These are phyloP conservation scores for Eucalyptus fibrosa DNA, from an alignment of 345 rosid species.

Conservation along the genomic window DNA sequence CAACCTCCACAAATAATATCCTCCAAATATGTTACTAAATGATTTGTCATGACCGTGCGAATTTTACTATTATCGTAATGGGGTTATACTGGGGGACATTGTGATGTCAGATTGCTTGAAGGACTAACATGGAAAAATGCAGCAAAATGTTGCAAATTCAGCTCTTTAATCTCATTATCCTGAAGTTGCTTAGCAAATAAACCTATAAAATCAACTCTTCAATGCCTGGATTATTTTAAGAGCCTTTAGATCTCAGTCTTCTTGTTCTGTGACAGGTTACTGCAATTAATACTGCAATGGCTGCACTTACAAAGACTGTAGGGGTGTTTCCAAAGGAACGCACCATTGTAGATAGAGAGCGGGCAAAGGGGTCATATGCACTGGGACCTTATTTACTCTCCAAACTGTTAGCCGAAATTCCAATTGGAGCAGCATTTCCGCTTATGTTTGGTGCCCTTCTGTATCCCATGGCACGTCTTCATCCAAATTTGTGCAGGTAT, in stretches of 20 bases:
- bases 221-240: background rate
- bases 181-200: background rate
- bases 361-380: constrained; percentile 78
- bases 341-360: constrained; percentile 87
- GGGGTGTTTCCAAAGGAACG: constrained; percentile 98
- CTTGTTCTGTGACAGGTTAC: constrained; percentile 40
- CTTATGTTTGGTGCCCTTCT: constrained; percentile 85
- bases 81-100: background rate
- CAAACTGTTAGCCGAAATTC: constrained; percentile 86
- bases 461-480: constrained; percentile 94
- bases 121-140: background rate
- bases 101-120: background rate
- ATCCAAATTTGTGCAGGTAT: constrained; percentile 76
- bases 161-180: background rate
- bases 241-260: background rate
- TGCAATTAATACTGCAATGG: constrained; percentile 99
- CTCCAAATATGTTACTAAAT: background rate
- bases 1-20: background rate
- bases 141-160: background rate
- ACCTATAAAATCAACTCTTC: background rate
- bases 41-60: background rate
- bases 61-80: background rate
- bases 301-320: constrained; percentile 96
- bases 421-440: constrained; percentile 94
- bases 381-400: constrained; percentile 92